Evolutionary conservation across 2,329 filamentous ascomycete genomes (phyloP).

Genomic region (Didymella glomerata): DNA sequence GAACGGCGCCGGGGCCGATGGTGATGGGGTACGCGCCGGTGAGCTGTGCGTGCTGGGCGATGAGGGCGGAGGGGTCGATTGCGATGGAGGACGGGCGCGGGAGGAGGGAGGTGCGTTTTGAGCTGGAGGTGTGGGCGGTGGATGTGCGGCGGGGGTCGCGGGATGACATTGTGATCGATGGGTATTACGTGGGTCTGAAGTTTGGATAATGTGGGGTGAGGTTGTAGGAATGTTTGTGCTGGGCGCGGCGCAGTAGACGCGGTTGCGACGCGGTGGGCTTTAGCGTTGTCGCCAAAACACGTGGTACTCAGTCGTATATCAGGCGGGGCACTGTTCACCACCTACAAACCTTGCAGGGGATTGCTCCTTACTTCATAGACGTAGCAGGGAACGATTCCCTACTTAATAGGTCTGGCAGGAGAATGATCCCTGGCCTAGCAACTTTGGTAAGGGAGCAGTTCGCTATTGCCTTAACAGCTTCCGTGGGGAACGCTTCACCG

Average conservation of each 20-base stretch:
- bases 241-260: too few relatives aligned
- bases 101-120: constrained; percentile 50
- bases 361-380: too few relatives aligned
- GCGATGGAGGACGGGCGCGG: constrained; percentile 50
- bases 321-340: too few relatives aligned
- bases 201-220: too few relatives aligned
- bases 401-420: too few relatives aligned
- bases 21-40: constrained; percentile 81
- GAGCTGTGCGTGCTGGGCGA: constrained; percentile 58
- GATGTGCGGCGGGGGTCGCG: constrained; percentile 43
- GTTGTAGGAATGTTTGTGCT: too few relatives aligned
- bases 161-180: constrained; percentile 26
- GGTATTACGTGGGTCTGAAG: too few relatives aligned
- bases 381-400: too few relatives aligned
- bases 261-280: constrained; percentile 5
- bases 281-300: constrained; percentile 14
- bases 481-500: too few relatives aligned
- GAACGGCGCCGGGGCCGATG: constrained; percentile 77
- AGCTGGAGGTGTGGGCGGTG: constrained; percentile 23
- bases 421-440: too few relatives aligned
- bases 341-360: background rate
- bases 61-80: constrained; percentile 58
- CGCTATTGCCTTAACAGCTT: too few relatives aligned
- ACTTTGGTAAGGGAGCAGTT: too few relatives aligned
- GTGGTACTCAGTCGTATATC: background rate